phyloP scores from a whole-genome alignment of 495 filamentous ascomycete species.

The Penicillium ochrochloron region DNA sequence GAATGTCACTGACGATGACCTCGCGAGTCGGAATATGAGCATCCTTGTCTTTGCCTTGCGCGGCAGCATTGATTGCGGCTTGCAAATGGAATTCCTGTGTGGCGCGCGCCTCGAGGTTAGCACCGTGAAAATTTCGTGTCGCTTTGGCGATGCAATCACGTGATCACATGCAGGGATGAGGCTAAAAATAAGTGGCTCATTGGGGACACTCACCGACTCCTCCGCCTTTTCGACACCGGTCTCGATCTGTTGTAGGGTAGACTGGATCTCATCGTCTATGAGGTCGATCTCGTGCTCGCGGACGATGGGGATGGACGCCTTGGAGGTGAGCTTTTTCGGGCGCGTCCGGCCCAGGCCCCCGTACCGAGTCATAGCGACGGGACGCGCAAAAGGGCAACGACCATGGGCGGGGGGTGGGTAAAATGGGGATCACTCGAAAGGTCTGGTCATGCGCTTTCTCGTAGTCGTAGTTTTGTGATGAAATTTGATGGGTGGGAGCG shows the following conservation, averaged over 20 bases:
- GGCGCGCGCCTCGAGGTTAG: constrained; percentile 25
- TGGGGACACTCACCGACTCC: constrained; percentile 81
- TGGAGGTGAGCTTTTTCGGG: constrained; percentile 89
- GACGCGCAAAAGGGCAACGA: constrained; percentile 51
- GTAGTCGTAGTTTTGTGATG: constrained; percentile 62
- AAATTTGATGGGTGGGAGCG: constrained; percentile 48
- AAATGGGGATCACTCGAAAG: constrained; percentile 53
- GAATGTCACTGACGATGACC: constrained; percentile 69
- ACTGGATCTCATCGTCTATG: constrained; percentile 68
- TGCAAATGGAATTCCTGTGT: constrained; percentile 97
- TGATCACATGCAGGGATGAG: constrained; percentile 52
- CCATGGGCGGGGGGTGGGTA: constrained; percentile 44
- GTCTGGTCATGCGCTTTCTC: constrained; percentile 57
- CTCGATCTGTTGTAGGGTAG: constrained; percentile 77
- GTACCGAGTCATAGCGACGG: constrained; percentile 72
- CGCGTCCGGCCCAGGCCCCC: constrained; percentile 62
- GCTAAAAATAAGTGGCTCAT: constrained; percentile 44
- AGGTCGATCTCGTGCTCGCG: constrained; percentile 87
- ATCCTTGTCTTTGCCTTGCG: constrained; percentile 72
- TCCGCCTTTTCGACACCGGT: constrained; percentile 96
- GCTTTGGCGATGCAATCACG: constrained; percentile 53
- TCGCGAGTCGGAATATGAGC: constrained; percentile 88
- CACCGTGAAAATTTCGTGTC: constrained; percentile 39
- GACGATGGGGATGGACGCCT: constrained; percentile 82
- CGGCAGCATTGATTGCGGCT: constrained; percentile 79